Percentiles rank a stretch among this genome's conserved stretches.
These are phyloP conservation scores for Chernovozyma sophiae-reginae DNA, from an alignment of 1,139 yeast species.

Conservation along the genomic window DNA sequence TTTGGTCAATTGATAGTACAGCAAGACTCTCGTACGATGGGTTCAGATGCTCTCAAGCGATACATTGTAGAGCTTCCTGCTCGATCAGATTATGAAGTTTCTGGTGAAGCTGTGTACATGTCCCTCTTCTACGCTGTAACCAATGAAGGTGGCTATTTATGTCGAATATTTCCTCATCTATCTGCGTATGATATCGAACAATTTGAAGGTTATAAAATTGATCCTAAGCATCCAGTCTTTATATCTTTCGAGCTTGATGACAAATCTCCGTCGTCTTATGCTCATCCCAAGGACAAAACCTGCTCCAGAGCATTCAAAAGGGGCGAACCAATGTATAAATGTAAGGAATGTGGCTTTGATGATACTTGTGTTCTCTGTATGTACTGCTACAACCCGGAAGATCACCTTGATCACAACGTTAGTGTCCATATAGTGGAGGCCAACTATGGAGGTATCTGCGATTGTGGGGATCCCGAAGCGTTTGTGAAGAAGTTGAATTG, in stretches of 20 bases:
- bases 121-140: constrained; percentile 31
- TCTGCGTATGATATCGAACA: constrained; percentile 15
- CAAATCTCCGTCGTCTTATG: constrained; percentile 9
- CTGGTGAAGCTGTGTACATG: constrained; percentile 14
- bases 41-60: background rate
- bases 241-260: constrained; percentile 5
- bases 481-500: constrained; percentile 62
- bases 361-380: constrained; percentile 75
- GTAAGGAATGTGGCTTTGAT: constrained; percentile 65
- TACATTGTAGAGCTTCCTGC: constrained; percentile 29
- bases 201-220: constrained; percentile 10
- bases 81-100: constrained; percentile 14
- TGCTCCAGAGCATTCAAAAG: constrained; percentile 59
- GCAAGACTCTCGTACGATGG: too few species aligned
- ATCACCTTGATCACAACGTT: constrained; percentile 64
- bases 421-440: constrained; percentile 48
- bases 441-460: constrained; percentile 64
- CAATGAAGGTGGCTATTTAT: constrained; percentile 26
- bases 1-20: too few species aligned
- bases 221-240: constrained; percentile 6
- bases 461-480: constrained; percentile 88
- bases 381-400: constrained; percentile 63
- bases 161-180: constrained; percentile 24
- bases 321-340: constrained; percentile 66
- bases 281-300: constrained; percentile 36